phyloP scores from a whole-genome alignment of 139 green algal genomes.

The Protoeuglena noctilucae region DNA sequence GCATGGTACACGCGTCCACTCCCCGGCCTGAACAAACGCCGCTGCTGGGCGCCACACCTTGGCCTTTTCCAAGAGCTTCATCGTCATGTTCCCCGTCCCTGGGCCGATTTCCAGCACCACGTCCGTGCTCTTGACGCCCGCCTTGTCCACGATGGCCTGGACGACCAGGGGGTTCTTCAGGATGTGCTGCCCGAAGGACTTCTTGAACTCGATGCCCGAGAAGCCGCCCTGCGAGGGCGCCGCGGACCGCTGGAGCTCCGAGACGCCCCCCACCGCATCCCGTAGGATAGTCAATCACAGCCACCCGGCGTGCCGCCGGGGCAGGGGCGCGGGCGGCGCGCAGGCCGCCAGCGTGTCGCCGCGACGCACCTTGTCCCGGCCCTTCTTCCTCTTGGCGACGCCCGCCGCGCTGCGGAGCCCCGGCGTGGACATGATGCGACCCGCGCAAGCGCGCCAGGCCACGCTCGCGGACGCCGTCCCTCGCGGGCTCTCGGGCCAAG shows the following conservation, averaged over 20 bases:
- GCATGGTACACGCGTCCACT: too few species aligned
- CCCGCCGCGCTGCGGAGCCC: constrained; percentile 52
- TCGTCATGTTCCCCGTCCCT: constrained; percentile 92
- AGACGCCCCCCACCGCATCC: not conserved
- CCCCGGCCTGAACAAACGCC: too few species aligned
- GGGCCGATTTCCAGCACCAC: constrained; percentile 95
- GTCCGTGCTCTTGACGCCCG: constrained; percentile 89
- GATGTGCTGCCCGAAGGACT: constrained; percentile 97
- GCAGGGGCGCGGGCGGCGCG: too few species aligned
- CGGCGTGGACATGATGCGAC: not conserved
- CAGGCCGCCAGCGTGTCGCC: not conserved
- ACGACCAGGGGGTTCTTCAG: constrained; percentile 93
- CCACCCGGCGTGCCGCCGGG: too few species aligned
- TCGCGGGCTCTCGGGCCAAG: too few species aligned
- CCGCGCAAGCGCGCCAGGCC: too few species aligned
- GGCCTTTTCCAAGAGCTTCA: constrained; percentile 83
- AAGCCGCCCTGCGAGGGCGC: not conserved
- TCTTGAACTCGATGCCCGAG: constrained; percentile 92
- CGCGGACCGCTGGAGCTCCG: not conserved
- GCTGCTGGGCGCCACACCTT: too few species aligned
- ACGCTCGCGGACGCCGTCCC: too few species aligned
- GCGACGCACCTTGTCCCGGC: not conserved
- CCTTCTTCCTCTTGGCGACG: constrained; percentile 43
- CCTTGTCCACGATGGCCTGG: constrained; percentile 89
- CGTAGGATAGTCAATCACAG: too few species aligned